Evolutionary conservation across 768 basidiomycete species (phyloP).

Genomic region (Kwoniella shandongensis): DNA sequence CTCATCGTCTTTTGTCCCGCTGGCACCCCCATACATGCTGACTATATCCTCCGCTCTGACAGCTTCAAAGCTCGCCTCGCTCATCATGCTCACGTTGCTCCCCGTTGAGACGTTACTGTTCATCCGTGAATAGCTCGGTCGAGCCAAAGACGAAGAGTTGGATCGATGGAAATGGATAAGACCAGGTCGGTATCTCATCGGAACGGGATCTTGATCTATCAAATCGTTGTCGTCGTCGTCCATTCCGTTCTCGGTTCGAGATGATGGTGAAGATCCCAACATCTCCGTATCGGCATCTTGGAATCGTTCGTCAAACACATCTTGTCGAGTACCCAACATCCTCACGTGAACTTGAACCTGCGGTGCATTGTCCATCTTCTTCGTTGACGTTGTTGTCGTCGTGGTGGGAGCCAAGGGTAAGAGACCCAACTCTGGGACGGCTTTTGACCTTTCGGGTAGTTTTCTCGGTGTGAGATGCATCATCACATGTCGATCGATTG

Average conservation of each 20-base stretch:
- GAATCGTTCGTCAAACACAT: neutral
- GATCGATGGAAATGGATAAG: constrained; percentile 33
- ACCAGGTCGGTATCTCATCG: constrained; percentile 29
- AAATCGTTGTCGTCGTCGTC: neutral
- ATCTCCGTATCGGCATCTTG: neutral
- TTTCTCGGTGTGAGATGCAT: constrained; percentile 25
- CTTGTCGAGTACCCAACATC: too few relatives aligned
- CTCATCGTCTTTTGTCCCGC: neutral
- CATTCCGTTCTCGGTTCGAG: too few relatives aligned
- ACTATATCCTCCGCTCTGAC: constrained; percentile 24
- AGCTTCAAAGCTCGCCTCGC: constrained; percentile 38
- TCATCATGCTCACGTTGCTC: constrained; percentile 11
- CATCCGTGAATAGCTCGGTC: constrained; percentile 11
- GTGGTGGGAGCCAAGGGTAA: neutral
- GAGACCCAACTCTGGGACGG: constrained; percentile 13
- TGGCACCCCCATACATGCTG: constrained; percentile 28
- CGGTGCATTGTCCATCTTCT: neutral
- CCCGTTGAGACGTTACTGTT: constrained; percentile 13
- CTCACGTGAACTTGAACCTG: too few relatives aligned
- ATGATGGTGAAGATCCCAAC: neutral
- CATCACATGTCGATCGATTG: constrained; percentile 34
- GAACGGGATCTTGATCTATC: constrained; percentile 6
- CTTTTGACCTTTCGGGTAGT: neutral
- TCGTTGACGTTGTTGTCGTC: neutral
- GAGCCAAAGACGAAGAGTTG: constrained; percentile 11